A percentile compares a stretch with the other conserved stretches of the same genome.
These are phyloP conservation scores for Mycena vulgaris DNA, from an alignment of 768 basidiomycete species.

Conservation along the genomic window DNA sequence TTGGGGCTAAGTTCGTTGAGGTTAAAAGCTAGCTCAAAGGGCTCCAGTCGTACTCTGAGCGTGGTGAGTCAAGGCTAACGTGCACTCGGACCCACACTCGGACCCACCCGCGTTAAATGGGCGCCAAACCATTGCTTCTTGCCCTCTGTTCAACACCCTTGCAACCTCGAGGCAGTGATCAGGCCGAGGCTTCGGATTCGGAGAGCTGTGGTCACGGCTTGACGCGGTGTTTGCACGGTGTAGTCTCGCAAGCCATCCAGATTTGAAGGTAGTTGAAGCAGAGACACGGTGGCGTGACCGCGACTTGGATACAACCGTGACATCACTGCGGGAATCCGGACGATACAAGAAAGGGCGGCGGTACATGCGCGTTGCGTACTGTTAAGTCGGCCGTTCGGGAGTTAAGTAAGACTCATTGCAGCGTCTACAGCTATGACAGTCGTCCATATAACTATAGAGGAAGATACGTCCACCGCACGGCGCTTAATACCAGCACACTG, in stretches of 20 bases:
- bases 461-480: not conserved
- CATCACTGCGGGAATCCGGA: not conserved
- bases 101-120: not conserved
- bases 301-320: no score
- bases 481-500: not conserved
- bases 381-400: no score
- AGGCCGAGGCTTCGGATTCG: not conserved
- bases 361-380: not conserved
- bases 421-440: not conserved
- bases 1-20: not conserved
- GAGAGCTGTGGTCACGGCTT: not conserved
- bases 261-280: not conserved
- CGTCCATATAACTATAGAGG: not conserved
- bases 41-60: not conserved
- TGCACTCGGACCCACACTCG: not conserved
- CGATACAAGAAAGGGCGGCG: not conserved
- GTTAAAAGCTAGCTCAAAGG: not conserved
- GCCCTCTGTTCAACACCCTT: not conserved
- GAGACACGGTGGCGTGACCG: not conserved
- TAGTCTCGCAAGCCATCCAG: no score
- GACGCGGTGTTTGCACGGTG: no score
- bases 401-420: no score
- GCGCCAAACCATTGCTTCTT: not conserved
- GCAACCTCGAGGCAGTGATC: not conserved
- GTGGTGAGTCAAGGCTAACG: not conserved